Conservation (phyloP, 1,284 basidiomycete species). For the Leccinum fallax region DNA sequence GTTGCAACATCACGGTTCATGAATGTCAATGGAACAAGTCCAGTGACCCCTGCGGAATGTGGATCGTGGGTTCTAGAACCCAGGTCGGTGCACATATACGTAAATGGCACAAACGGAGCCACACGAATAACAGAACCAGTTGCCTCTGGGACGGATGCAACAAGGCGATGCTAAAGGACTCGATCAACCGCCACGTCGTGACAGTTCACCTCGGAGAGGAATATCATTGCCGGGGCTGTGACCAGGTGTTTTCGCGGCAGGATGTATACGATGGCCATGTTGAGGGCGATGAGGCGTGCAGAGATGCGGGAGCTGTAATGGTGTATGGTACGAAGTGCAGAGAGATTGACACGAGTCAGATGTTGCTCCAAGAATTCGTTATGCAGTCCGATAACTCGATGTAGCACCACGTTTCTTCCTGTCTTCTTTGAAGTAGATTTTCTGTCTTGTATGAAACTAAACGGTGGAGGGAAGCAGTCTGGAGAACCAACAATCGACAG, state of each 20-base stretch:
- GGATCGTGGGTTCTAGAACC: conserved; percentile 13
- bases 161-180: conserved; percentile 11
- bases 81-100: conserved; percentile 10
- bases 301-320: not conserved
- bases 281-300: not conserved
- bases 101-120: conserved; percentile 7
- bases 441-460: not conserved
- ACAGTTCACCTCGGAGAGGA: conserved; percentile 17
- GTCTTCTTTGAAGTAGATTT: not conserved
- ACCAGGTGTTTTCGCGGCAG: conserved; percentile 5
- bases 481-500: too few species aligned
- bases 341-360: conserved; percentile 1
- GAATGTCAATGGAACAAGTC: conserved; percentile 17
- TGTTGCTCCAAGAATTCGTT: not conserved
- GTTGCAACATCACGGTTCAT: conserved; percentile 1
- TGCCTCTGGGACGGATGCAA: conserved; percentile 18
- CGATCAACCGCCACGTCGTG: conserved; percentile 13
- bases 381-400: not conserved
- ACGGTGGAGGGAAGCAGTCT: not conserved
- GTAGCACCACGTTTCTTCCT: not conserved
- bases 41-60: conserved; percentile 17
- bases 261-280: conserved; percentile 17
- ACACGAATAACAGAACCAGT: not conserved
- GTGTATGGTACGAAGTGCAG: conserved; percentile 8
- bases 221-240: conserved; percentile 15